A percentile compares a stretch with the other conserved stretches of the same genome.
Conservation (phyloP, 495 filamentous ascomycete species). For the Trichoderma reesei region DNA sequence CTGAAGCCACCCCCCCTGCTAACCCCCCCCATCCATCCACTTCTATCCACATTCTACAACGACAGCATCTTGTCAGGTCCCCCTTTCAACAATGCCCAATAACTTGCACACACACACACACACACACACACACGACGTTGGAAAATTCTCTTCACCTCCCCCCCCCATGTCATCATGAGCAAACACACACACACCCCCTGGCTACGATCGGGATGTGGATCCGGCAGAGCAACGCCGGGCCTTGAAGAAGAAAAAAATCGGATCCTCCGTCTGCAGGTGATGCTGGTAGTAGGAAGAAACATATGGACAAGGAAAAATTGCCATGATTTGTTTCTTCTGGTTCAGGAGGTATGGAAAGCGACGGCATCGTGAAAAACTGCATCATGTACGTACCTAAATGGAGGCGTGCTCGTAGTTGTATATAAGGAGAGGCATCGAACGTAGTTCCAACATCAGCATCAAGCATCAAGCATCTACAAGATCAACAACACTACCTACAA, state of each 20-base stretch:
- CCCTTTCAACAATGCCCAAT: background rate
- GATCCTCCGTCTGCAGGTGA: background rate
- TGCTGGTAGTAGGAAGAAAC: background rate
- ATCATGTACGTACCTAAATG: background rate
- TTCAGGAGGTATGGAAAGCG: background rate
- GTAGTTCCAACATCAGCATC: background rate
- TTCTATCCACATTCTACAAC: background rate
- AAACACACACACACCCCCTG: background rate
- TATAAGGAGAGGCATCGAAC: background rate
- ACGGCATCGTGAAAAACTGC: constrained; percentile 2
- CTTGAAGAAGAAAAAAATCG: background rate
- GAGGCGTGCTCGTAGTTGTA: background rate
- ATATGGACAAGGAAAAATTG: background rate
- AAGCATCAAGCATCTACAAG: background rate
- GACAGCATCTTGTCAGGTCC: no score
- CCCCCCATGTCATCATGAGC: no score
- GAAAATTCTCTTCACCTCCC: background rate
- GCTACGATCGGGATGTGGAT: constrained; percentile 2
- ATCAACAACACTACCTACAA: background rate
- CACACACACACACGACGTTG: background rate
- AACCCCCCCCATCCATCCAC: no score
- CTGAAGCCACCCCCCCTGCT: no score
- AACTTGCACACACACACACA: background rate
- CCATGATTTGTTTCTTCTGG: no score
- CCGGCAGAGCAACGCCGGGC: background rate